These are phyloP conservation scores for Hemileia vastatrix DNA, from an alignment of 1,284 basidiomycete genomes.

Conservation along the genomic window DNA sequence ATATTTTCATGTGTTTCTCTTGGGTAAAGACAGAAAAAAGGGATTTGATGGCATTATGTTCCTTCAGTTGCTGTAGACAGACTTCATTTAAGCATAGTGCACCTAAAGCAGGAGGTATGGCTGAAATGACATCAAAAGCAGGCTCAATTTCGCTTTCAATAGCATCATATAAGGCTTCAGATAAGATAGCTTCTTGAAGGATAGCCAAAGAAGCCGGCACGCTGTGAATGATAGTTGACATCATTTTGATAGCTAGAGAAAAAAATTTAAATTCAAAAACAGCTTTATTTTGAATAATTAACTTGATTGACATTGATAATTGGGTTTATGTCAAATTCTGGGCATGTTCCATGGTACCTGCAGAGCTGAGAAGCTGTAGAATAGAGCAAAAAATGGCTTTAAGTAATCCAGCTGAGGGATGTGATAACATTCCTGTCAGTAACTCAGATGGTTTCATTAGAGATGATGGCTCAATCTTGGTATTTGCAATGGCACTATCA, in stretches of 20 bases:
- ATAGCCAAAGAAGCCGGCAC: conserved; percentile 88
- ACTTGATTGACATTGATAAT: conserved; percentile 76
- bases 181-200: conserved; percentile 82
- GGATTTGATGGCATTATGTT: conserved; percentile 61
- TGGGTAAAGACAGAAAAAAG: conserved; percentile 79
- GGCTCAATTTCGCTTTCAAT: conserved; percentile 77
- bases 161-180: conserved; percentile 74
- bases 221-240: conserved; percentile 96
- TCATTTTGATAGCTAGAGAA: conserved; percentile 83
- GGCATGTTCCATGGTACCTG: too few relatives aligned
- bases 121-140: conserved; percentile 76
- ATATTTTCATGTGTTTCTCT: conserved; percentile 69
- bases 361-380: too few relatives aligned
- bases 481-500: conserved; percentile 27
- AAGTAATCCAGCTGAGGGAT: too few relatives aligned
- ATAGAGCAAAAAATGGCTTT: too few relatives aligned
- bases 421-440: too few relatives aligned
- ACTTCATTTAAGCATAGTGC: conserved; percentile 87
- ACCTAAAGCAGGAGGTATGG: conserved; percentile 86
- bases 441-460: too few relatives aligned
- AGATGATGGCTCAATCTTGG: conserved; percentile 20
- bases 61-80: conserved; percentile 70
- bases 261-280: conserved; percentile 80
- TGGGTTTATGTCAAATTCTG: too few relatives aligned
- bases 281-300: conserved; percentile 68